These are phyloP conservation scores for Lanzia echinophila DNA, from an alignment of 2,329 filamentous ascomycete species.

Conservation along the genomic window DNA sequence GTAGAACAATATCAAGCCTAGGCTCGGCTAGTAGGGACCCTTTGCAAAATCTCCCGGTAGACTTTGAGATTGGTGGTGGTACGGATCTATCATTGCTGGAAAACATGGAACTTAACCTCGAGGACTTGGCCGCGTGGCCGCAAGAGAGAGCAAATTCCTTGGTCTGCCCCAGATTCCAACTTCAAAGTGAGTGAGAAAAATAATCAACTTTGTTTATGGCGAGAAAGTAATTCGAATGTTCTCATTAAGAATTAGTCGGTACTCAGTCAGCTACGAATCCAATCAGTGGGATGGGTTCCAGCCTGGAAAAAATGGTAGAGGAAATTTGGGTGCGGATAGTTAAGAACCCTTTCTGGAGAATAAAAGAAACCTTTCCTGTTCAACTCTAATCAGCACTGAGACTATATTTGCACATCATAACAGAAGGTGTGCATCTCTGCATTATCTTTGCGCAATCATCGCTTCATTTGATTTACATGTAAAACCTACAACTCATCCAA, in stretches of 20 bases:
- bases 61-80: neutral
- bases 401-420: too few species aligned
- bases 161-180: neutral
- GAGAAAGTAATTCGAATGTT: neutral
- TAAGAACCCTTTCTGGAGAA: neutral
- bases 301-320: neutral
- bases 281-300: neutral
- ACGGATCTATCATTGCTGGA: neutral
- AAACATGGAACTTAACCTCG: neutral
- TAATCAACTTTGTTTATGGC: neutral
- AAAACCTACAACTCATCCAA: too few species aligned
- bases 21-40: neutral
- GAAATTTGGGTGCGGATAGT: neutral
- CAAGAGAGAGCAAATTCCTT: neutral
- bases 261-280: neutral
- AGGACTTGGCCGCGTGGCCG: neutral
- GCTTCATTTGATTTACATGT: too few species aligned
- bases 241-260: neutral
- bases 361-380: neutral
- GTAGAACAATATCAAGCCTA: neutral
- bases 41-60: neutral
- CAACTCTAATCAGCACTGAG: too few species aligned
- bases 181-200: neutral
- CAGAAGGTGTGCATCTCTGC: too few species aligned
- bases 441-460: too few species aligned